These are phyloP conservation scores for Herpetomonas tarakana DNA, from an alignment of 208 protist genomes.

Conservation along the genomic window DNA sequence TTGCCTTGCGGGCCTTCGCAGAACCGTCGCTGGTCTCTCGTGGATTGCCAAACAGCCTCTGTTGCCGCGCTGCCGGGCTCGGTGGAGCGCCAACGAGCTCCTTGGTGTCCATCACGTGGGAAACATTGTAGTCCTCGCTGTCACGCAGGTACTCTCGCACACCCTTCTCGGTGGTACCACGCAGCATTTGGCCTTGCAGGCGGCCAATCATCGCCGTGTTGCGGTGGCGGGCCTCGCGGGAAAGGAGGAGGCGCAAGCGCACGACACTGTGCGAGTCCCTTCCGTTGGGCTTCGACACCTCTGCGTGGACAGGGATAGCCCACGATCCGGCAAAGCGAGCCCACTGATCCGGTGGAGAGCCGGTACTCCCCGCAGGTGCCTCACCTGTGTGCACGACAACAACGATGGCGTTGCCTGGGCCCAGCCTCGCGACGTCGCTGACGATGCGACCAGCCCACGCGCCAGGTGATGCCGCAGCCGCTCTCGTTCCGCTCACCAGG, in stretches of 20 bases:
- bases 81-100: slow-evolving; percentile 19
- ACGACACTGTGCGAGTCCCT: neutral
- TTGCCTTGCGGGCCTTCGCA: neutral
- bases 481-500: neutral
- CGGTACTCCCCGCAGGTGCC: too few species aligned
- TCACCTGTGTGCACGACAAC: too few species aligned
- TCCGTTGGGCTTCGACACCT: slow-evolving; percentile 21
- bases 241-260: slow-evolving; percentile 36
- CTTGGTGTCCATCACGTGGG: slow-evolving; percentile 13
- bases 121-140: slow-evolving; percentile 11
- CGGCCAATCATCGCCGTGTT: slow-evolving; percentile 47
- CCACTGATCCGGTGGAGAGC: too few species aligned
- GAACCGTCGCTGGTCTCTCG: too few species aligned
- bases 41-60: slow-evolving; percentile 11
- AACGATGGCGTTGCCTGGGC: slow-evolving; percentile 31
- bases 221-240: slow-evolving; percentile 34
- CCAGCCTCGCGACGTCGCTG: neutral
- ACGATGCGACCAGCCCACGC: neutral
- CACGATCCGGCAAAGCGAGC: slow-evolving; percentile 10
- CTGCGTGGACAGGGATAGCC: slow-evolving; percentile 31
- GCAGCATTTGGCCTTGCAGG: slow-evolving; percentile 11
- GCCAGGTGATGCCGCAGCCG: neutral
- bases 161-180: neutral
- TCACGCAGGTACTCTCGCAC: slow-evolving; percentile 15
- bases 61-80: slow-evolving; percentile 13